Conservation (phyloP, 1,284 basidiomycete species). For the Boletellus deceptivus region DNA sequence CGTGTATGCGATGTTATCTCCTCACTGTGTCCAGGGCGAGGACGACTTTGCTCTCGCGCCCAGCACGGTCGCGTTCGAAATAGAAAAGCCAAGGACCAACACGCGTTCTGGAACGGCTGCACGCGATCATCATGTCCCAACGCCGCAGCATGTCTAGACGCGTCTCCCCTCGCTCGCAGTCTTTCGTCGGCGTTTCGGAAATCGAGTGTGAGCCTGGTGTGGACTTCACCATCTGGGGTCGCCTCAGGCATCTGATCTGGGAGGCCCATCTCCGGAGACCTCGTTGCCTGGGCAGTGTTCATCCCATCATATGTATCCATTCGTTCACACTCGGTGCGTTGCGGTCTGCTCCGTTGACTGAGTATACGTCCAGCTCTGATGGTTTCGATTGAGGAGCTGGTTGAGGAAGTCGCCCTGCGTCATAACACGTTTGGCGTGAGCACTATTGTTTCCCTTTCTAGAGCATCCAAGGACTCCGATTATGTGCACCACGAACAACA, state of each 20-base stretch:
- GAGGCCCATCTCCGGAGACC: constrained; percentile 40
- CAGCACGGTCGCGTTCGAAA: constrained; percentile 19
- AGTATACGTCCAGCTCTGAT: constrained; percentile 6
- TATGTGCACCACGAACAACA: constrained; percentile 82
- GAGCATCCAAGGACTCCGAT: constrained; percentile 23
- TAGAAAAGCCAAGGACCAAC: constrained; percentile 69
- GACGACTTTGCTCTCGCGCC: neutral
- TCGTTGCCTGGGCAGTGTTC: constrained; percentile 10
- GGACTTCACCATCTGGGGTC: constrained; percentile 67
- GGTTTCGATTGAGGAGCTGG: constrained; percentile 65
- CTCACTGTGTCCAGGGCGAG: constrained; percentile 73
- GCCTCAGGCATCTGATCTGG: constrained; percentile 79
- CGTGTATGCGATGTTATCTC: constrained; percentile 73
- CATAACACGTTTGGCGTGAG: constrained; percentile 50
- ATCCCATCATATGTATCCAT: constrained; percentile 37
- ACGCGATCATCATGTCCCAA: constrained; percentile 41
- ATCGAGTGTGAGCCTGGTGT: constrained; percentile 83
- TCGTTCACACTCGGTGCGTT: constrained; percentile 70
- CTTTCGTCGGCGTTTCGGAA: constrained; percentile 79
- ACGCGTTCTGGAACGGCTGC: constrained; percentile 82
- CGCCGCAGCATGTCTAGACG: constrained; percentile 43
- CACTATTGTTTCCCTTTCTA: neutral
- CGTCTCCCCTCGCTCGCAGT: constrained; percentile 62
- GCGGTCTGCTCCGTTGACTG: neutral
- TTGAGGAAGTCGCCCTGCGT: constrained; percentile 82